Evolutionary conservation across 306 rosid genomes (phyloP), one percentile per base, ranked within the genome.

Genomic region (Cicer chorassanicum): DNA sequence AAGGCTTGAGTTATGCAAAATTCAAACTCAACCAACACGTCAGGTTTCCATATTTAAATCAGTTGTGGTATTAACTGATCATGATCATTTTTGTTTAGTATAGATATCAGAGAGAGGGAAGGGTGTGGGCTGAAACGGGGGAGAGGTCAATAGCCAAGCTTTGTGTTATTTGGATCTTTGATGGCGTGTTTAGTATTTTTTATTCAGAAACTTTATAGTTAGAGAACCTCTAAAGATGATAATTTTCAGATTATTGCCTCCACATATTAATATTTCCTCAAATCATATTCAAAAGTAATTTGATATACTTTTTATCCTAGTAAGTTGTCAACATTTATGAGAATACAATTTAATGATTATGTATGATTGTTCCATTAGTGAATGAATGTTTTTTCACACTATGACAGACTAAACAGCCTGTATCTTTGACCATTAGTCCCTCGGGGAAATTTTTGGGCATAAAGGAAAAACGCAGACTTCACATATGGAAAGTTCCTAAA

Each of bases 391-490:
- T 76, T 60, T 60, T 64, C 59, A 10, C 74, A 53, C 73, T 78
- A 78, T 86, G 68, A 72, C 96, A 95, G 98, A 95, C 96, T 43
- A 73, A 57, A 73, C 78, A 42, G 29, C 98, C 93, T 10, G 86
- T 89, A 69, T 68, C 50, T 67, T 81, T 95, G 76, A 86, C 84
- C 24, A 29, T 84, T 67, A 85, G 96, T 79, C 88, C 95, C 39
- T 84, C 86, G 0, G 97, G 97, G 16, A 90, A 82, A 1, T 90
- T 86, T 82, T 74, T 90, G 68, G 93, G 96, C 59, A 89, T 92
- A 51, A 81, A 76, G 65, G 82, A 85, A 72, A 90, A 90, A 73
- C 91, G 91, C 76, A 88, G 71, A 75, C 85, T 92, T 80, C 93
- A 80, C 45, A 79, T 92, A 55, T 94, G 99, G 99, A 84, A 75